Evolutionary conservation across 495 filamentous ascomycete species (phyloP).

Genomic region (Haplographium delicatum): DNA sequence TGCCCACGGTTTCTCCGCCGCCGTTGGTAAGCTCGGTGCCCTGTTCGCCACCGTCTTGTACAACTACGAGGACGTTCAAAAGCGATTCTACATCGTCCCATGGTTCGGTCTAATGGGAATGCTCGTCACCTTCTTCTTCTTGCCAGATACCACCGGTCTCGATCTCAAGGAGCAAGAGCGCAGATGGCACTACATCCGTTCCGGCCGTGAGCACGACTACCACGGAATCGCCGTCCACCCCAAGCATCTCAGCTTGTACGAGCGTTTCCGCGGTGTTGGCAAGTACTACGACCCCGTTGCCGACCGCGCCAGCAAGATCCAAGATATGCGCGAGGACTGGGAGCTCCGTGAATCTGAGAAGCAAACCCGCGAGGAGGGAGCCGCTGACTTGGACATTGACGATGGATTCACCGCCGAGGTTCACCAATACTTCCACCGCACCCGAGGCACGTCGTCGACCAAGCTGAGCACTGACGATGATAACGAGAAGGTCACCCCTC

Average conservation of each 20-base stretch:
- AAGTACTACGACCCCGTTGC: conserved; percentile 73
- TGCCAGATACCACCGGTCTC: conserved; percentile 91
- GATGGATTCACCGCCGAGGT: conserved; percentile 15
- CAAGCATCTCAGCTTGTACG: conserved; percentile 76
- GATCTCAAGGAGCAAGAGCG: conserved; percentile 93
- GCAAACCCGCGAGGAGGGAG: conserved; percentile 1
- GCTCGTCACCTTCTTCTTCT: conserved; percentile 70
- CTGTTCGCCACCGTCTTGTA: conserved; percentile 70
- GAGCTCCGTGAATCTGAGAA: conserved; percentile 40
- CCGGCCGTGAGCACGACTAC: conserved; percentile 70
- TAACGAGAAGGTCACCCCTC: too few relatives aligned
- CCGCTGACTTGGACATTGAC: conserved; percentile 2
- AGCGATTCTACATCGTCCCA: conserved; percentile 79
- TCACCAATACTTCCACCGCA: conserved; percentile 18
- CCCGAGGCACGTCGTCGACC: too few relatives aligned
- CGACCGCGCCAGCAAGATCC: conserved; percentile 73
- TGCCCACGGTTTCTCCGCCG: conserved; percentile 83
- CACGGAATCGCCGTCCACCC: conserved; percentile 85
- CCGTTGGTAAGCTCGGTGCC: conserved; percentile 75
- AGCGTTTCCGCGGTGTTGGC: conserved; percentile 63
- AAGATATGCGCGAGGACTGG: conserved; percentile 70
- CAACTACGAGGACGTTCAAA: conserved; percentile 76
- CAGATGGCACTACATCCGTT: conserved; percentile 73
- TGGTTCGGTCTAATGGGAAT: conserved; percentile 88
- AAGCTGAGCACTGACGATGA: too few relatives aligned